Evolutionary conservation across 495 filamentous ascomycete species (phyloP).

Genomic region (Talaromyces stipitatus): DNA sequence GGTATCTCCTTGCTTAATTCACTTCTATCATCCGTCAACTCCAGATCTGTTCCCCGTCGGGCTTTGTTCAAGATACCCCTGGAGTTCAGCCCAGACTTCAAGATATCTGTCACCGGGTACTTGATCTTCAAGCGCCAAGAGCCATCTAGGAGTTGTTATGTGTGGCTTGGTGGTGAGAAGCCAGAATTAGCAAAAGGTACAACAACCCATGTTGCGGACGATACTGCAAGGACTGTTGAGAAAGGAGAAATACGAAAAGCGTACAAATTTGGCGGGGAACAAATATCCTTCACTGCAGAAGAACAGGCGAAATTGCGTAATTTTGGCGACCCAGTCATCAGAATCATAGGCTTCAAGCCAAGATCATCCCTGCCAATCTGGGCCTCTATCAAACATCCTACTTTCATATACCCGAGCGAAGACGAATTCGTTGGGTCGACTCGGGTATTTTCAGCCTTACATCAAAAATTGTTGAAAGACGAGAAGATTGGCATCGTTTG

Average conservation of each 20-base stretch:
- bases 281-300: slow-evolving; percentile 75
- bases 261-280: slow-evolving; percentile 91
- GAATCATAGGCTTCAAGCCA: slow-evolving; percentile 92
- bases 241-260: slow-evolving; percentile 81
- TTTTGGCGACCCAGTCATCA: slow-evolving; percentile 74
- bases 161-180: slow-evolving; percentile 78
- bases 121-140: slow-evolving; percentile 77
- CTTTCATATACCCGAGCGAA: slow-evolving; percentile 93
- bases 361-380: slow-evolving; percentile 67
- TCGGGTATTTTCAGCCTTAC: slow-evolving; percentile 83
- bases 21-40: slow-evolving; percentile 84
- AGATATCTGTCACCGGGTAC: slow-evolving; percentile 88
- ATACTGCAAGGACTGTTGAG: slow-evolving; percentile 66
- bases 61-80: slow-evolving; percentile 79
- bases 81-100: slow-evolving; percentile 77
- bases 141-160: slow-evolving; percentile 69
- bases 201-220: slow-evolving; percentile 65
- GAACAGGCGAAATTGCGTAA: slow-evolving; percentile 68
- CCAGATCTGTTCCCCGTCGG: slow-evolving; percentile 78
- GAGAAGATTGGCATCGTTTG: slow-evolving; percentile 80
- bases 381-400: slow-evolving; percentile 77
- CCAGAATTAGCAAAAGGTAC: slow-evolving; percentile 69
- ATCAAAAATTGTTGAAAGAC: slow-evolving; percentile 72
- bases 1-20: slow-evolving; percentile 76
- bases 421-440: slow-evolving; percentile 84